Evolutionary conservation across 2,329 filamentous ascomycete species (phyloP), one percentile per base, ranked within the genome.

Genomic region (Talaromyces sp.): DNA sequence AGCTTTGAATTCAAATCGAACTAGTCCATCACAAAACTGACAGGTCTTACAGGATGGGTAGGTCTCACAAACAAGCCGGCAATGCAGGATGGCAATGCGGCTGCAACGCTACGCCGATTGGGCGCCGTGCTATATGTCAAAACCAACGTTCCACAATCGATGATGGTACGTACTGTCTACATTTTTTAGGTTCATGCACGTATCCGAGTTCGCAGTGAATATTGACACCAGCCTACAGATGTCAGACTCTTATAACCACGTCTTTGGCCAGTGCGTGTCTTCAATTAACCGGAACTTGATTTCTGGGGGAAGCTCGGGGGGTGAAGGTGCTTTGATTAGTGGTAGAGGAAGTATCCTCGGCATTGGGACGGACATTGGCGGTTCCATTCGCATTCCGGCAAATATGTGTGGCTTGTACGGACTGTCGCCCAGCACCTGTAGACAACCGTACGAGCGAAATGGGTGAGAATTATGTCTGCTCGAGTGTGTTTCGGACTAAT

Each of bases 281-380:
- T 88, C 89, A 0, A 77, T 82, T 61, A 89, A 89, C 63, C 79
- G 84, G 0, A 75, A 79, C 23, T 77, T 87, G 34, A 86, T 84
- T 0, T 81, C 85, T 0, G 89, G 89, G 5, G 89, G 89, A 1
- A 85, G 82, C 9, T 86, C 84, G 0, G 88, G 88, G 10, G 89
- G 89, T 12, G 87, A 89, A 69, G 86, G 81, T 0, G 85, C 83
- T 0, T 72, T 89, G 9, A 67, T 89, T 23, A 83, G 82, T 4
- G 81, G 89, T 76, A 78, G 80, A 31, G 86, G 86, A 0, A 82
- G 78, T 34, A 77, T 85, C 58, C 68, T 89, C 1, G 87, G 87
- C 1, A 78, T 88, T 12, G 86, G 85, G 0, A 89, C 87, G 0
- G 87, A 89, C 65, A 87, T 89, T 57, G 81, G 74, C 0, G 78